phyloP scores from a whole-genome alignment of 306 rosid genomes.

The apple (Malus domestica) region DNA sequence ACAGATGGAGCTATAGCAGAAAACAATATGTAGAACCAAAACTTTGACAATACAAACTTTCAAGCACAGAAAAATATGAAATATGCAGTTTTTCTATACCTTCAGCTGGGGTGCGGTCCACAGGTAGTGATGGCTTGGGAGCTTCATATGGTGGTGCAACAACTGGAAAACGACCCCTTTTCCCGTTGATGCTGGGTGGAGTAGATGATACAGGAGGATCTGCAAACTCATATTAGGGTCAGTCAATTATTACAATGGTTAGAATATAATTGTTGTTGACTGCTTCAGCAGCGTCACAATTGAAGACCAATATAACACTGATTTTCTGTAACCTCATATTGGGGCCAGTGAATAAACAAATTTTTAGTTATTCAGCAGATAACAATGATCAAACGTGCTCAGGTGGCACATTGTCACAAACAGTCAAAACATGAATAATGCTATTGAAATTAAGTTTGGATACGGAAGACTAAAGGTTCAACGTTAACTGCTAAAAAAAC shows the following conservation, averaged over 20 bases:
- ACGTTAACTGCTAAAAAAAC: background rate
- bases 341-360: background rate
- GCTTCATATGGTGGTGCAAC: slow-evolving; percentile 16
- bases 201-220: slow-evolving; percentile 57
- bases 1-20: background rate
- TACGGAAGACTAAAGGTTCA: background rate
- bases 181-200: slow-evolving; percentile 18
- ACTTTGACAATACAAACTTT: background rate
- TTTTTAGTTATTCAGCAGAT: background rate
- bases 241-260: background rate
- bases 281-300: too few relatives aligned
- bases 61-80: background rate
- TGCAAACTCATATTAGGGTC: slow-evolving; percentile 31
- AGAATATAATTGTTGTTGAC: background rate
- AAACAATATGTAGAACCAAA: background rate
- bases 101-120: slow-evolving; percentile 11
- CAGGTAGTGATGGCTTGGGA: slow-evolving; percentile 14
- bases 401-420: background rate
- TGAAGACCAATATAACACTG: too few relatives aligned
- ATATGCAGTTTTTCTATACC: slow-evolving; percentile 13
- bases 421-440: background rate
- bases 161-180: slow-evolving; percentile 7
- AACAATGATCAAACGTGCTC: background rate
- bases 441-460: background rate
- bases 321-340: too few relatives aligned